These are phyloP conservation scores for Mortierella sp. DNA, from an alignment of 371 early-diverging fungal species.

Conservation along the genomic window DNA sequence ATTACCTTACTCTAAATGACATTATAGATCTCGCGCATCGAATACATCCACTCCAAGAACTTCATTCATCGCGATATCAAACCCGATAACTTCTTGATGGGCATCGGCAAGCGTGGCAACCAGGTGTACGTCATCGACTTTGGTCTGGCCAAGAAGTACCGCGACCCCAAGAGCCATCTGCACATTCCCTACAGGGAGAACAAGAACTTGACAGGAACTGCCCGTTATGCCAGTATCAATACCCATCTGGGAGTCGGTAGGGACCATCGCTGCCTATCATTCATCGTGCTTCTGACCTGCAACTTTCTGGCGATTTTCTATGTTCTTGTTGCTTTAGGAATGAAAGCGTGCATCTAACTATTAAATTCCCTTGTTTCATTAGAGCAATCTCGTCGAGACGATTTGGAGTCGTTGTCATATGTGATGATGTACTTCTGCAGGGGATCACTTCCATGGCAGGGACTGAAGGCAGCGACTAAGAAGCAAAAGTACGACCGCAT, in stretches of 20 bases:
- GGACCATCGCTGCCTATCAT: slow-evolving; percentile 30
- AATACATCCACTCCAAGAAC: slow-evolving; percentile 96
- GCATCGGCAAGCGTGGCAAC: slow-evolving; percentile 93
- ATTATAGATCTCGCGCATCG: slow-evolving; percentile 91
- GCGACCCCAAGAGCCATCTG: slow-evolving; percentile 95
- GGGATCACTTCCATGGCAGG: slow-evolving; percentile 99
- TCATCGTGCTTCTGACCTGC: not conserved
- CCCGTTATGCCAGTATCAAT: slow-evolving; percentile 99
- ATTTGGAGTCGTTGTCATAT: slow-evolving; percentile 99
- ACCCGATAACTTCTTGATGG: slow-evolving; percentile 99
- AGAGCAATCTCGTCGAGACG: slow-evolving; percentile 99
- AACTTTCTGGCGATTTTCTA: no score
- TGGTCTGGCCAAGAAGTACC: slow-evolving; percentile 99
- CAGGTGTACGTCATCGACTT: slow-evolving; percentile 99
- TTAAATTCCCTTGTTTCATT: not conserved
- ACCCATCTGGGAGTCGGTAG: slow-evolving; percentile 97
- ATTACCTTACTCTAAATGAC: no score
- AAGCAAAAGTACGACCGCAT: slow-evolving; percentile 99
- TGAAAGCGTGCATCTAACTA: no score
- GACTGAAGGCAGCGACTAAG: slow-evolving; percentile 98
- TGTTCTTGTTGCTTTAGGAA: no score
- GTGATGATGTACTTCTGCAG: slow-evolving; percentile 99
- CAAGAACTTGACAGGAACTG: slow-evolving; percentile 99
- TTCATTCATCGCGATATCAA: slow-evolving; percentile 90
- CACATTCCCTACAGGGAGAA: slow-evolving; percentile 99